phyloP scores from a whole-genome alignment of 2,329 filamentous ascomycete genomes.

The Fusarium vanettenii region DNA sequence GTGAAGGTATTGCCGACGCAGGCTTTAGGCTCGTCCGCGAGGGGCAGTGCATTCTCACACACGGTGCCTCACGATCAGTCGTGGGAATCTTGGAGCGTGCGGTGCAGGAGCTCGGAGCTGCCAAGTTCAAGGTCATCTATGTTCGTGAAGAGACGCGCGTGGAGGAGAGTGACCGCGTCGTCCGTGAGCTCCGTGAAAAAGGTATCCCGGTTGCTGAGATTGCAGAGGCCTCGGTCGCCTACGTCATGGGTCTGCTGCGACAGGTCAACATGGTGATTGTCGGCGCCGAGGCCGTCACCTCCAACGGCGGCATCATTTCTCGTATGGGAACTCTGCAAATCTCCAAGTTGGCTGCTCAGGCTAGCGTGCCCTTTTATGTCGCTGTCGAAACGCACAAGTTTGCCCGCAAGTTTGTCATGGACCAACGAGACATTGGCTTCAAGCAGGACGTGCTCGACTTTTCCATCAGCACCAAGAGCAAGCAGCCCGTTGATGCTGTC shows the following conservation, averaged over 20 bases:
- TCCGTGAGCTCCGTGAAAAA: slow-evolving; percentile 75
- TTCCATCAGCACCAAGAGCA: slow-evolving; percentile 61
- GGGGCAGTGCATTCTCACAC: slow-evolving; percentile 85
- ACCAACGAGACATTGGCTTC: slow-evolving; percentile 83
- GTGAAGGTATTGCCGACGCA: slow-evolving; percentile 83
- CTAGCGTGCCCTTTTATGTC: slow-evolving; percentile 85
- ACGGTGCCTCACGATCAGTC: slow-evolving; percentile 88
- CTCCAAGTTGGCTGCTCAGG: slow-evolving; percentile 78
- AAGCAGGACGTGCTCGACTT: slow-evolving; percentile 84
- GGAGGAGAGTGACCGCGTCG: slow-evolving; percentile 76
- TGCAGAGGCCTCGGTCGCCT: slow-evolving; percentile 75
- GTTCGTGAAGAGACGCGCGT: slow-evolving; percentile 68
- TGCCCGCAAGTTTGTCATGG: slow-evolving; percentile 84
- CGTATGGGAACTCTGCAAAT: slow-evolving; percentile 89
- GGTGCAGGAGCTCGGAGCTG: slow-evolving; percentile 62
- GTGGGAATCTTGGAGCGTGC: slow-evolving; percentile 80
- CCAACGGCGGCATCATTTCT: slow-evolving; percentile 93
- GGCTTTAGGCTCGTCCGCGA: slow-evolving; percentile 84
- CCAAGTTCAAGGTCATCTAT: slow-evolving; percentile 87
- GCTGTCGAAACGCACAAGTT: slow-evolving; percentile 98
- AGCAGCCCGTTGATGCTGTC: slow-evolving; percentile 67
- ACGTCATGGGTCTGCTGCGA: slow-evolving; percentile 70
- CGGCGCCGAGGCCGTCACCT: slow-evolving; percentile 87
- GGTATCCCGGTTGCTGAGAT: slow-evolving; percentile 81
- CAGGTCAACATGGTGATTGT: slow-evolving; percentile 75